A percentile compares a stretch with the other conserved stretches of the same genome.
Evolutionary conservation across 345 rosid genomes (phyloP).

Genomic region (Nasturtium officinale): DNA sequence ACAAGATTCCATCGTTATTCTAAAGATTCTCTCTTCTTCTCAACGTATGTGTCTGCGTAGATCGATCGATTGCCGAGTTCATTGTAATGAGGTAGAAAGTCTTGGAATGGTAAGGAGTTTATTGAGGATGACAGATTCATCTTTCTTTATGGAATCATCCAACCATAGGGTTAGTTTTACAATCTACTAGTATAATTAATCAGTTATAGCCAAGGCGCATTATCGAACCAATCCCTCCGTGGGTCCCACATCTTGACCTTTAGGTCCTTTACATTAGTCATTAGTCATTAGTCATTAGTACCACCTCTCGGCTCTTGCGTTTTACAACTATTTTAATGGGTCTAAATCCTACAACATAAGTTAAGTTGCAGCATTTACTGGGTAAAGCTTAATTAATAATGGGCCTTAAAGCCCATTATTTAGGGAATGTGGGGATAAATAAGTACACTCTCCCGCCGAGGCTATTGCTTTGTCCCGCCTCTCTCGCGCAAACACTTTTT

Average conservation of each 20-base stretch:
- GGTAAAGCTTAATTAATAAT: neutral
- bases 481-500: conserved; percentile 3
- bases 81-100: neutral
- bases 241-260: no score
- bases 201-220: no score
- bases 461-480: conserved; percentile 19
- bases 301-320: no score
- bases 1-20: neutral
- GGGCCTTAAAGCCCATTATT: conserved; percentile 13
- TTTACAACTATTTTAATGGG: neutral
- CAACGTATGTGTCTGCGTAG: neutral
- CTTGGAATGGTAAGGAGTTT: neutral
- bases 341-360: neutral
- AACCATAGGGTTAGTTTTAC: neutral
- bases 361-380: neutral
- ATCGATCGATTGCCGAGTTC: neutral
- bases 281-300: no score
- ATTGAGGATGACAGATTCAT: neutral
- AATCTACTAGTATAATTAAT: no score
- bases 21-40: no score
- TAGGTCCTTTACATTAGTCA: no score
- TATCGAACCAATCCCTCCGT: neutral
- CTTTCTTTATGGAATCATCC: neutral
- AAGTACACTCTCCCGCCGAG: conserved; percentile 30
- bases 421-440: neutral